Conservation (phyloP, 2,329 filamentous ascomycete genomes). For the Podosphaera aphanis region DNA sequence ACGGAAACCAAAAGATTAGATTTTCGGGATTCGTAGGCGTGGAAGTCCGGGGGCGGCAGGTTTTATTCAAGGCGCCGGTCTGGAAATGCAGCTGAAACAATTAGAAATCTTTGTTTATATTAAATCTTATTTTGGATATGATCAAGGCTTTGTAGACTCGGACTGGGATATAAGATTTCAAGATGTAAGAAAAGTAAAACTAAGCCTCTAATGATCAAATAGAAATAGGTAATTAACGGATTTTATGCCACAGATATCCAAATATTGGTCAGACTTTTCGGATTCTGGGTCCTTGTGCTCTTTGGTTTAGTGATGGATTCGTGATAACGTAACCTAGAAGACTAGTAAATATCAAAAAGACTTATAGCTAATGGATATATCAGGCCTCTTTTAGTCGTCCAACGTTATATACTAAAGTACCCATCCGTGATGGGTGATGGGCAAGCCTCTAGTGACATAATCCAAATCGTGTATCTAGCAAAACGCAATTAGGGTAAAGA, state of each 20-base stretch:
- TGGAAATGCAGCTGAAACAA: constrained; percentile 21
- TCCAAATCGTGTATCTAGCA: no score
- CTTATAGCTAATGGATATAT: no score
- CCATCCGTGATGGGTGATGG: no score
- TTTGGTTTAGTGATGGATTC: not conserved
- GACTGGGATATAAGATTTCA: not conserved
- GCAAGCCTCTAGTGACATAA: no score
- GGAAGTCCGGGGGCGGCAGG: constrained; percentile 53
- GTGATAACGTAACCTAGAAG: not conserved
- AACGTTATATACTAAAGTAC: not conserved
- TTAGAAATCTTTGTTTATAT: not conserved
- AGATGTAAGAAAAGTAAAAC: not conserved
- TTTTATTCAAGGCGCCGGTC: constrained; percentile 53
- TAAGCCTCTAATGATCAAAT: not conserved
- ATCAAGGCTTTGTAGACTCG: not conserved
- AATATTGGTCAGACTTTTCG: not conserved
- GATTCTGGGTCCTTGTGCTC: not conserved
- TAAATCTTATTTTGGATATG: not conserved
- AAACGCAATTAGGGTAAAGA: no score
- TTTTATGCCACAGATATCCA: not conserved
- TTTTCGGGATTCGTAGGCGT: constrained; percentile 51
- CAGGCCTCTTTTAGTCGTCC: no score
- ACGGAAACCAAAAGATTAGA: constrained; percentile 30
- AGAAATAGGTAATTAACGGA: not conserved
- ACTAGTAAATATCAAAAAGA: not conserved